A percentile compares a stretch with the other conserved stretches of the same genome.
phyloP scores from a whole-genome alignment of 805 yeast species.

The Sungouiella thailandica region DNA sequence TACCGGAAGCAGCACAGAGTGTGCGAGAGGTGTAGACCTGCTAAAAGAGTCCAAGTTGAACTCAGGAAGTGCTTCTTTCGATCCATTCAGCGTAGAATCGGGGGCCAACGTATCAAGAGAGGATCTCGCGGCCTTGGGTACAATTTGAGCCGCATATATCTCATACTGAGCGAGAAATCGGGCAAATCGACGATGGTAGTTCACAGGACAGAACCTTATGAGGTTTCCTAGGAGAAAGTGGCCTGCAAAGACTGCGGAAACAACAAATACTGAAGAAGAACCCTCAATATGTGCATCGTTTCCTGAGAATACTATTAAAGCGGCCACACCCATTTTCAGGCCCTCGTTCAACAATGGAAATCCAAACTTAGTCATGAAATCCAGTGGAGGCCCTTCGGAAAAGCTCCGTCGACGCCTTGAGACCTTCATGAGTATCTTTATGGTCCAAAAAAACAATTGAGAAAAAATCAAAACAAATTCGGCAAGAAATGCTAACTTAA shows the following conservation, averaged over 20 bases:
- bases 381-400: conserved; percentile 6
- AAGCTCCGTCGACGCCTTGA: no score
- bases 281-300: neutral
- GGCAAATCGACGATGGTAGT: conserved; percentile 5
- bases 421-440: no score
- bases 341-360: conserved; percentile 9
- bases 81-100: neutral
- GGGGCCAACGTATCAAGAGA: no score
- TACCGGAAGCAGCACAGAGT: conserved; percentile 4
- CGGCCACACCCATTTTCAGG: conserved; percentile 2
- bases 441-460: conserved; percentile 5
- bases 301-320: neutral
- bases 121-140: no score
- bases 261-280: neutral
- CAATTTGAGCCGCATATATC: conserved; percentile 1
- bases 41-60: conserved; percentile 9
- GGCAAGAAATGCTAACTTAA: conserved; percentile 3
- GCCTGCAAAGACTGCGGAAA: conserved; percentile 6
- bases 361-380: conserved; percentile 6
- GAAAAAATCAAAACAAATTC: conserved; percentile 6
- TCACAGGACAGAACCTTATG: conserved; percentile 9
- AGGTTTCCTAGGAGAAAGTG: conserved; percentile 7
- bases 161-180: conserved; percentile 5
- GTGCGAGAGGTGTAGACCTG: neutral
- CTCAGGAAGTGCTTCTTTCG: conserved; percentile 2